Conservation (phyloP, 208 protist genomes). For the Acanthamoeba royreba region DNA sequence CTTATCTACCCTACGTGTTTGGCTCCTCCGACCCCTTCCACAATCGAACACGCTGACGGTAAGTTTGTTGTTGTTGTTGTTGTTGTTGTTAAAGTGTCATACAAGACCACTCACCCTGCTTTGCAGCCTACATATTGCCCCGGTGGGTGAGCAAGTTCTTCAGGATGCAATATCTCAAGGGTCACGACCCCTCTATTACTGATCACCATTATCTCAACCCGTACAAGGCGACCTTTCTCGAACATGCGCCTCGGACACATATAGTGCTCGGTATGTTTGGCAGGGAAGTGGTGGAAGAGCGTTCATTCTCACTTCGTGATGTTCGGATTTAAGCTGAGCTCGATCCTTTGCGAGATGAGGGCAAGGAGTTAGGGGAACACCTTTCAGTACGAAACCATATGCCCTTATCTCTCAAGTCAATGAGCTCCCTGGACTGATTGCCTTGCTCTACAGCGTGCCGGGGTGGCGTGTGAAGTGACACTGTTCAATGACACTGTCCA, state of each 20-base stretch:
- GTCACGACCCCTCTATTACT: neutral
- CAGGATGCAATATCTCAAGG: neutral
- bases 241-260: neutral
- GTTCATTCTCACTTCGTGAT: neutral
- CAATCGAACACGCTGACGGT: neutral
- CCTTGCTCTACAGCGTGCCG: neutral
- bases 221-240: neutral
- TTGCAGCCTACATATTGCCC: neutral
- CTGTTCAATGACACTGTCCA: slow-evolving; percentile 16
- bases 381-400: neutral
- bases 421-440: neutral
- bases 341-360: slow-evolving; percentile 6
- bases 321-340: neutral
- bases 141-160: neutral
- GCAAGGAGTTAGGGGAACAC: neutral
- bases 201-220: neutral
- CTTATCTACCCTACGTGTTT: slow-evolving; percentile 5
- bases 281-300: no score
- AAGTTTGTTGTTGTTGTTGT: neutral
- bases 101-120: neutral
- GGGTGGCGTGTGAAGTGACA: neutral
- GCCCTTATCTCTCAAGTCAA: neutral
- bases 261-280: neutral
- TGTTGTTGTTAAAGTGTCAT: neutral
- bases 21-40: neutral